phyloP scores from a whole-genome alignment of 2,329 filamentous ascomycete species.

The Aspergillus fijiensis region DNA sequence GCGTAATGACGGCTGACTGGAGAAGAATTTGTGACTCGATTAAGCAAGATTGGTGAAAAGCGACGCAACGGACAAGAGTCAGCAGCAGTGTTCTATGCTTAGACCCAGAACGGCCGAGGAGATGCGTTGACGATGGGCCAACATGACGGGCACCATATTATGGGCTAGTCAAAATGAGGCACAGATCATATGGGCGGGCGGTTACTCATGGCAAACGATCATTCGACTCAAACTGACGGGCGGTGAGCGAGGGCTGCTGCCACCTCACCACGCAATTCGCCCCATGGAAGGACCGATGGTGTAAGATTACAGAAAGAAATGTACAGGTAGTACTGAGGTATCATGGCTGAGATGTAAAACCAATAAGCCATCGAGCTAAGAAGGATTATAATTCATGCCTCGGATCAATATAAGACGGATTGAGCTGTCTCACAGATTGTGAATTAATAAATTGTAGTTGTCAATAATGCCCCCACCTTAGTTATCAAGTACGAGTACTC shows the following conservation, averaged over 20 bases:
- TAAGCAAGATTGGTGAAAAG: neutral
- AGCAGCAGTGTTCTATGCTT: too few relatives aligned
- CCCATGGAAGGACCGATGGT: neutral
- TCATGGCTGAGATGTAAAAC: too few relatives aligned
- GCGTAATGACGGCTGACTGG: slow-evolving; percentile 15
- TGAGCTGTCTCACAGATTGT: neutral
- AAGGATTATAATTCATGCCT: too few relatives aligned
- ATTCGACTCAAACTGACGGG: slow-evolving; percentile 6
- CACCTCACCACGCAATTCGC: slow-evolving; percentile 12
- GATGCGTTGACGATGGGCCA: neutral
- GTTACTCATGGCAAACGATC: too few relatives aligned
- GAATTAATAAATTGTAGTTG: neutral
- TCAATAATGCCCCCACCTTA: too few relatives aligned
- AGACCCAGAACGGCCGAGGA: neutral
- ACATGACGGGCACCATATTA: too few relatives aligned
- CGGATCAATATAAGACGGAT: neutral
- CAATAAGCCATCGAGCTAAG: too few relatives aligned
- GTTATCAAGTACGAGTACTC: too few relatives aligned
- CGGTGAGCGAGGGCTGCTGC: slow-evolving; percentile 17
- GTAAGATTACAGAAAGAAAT: too few relatives aligned
- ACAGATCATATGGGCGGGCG: too few relatives aligned
- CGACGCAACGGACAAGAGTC: neutral
- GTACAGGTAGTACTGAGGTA: too few relatives aligned
- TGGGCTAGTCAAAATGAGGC: too few relatives aligned
- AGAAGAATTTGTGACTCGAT: slow-evolving; percentile 3